Conservation (phyloP, 2,329 filamentous ascomycete species). For the Hymenoscyphus scutula region DNA sequence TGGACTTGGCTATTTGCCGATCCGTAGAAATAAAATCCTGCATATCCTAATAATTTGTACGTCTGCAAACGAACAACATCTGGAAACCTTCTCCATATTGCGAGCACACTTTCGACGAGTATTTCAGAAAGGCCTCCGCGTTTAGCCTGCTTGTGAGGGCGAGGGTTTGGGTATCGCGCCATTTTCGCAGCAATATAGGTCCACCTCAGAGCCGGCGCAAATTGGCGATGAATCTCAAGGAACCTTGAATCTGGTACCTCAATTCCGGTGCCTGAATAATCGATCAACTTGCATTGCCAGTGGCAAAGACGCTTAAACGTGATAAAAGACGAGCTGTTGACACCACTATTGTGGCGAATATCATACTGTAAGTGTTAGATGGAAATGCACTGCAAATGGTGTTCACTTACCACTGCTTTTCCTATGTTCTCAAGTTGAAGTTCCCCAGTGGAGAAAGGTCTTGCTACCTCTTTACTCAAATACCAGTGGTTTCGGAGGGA, state of each 20-base stretch:
- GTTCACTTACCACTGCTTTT: slow-evolving; percentile 1
- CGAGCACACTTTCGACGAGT: slow-evolving; percentile 10
- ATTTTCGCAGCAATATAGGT: slow-evolving; percentile 14
- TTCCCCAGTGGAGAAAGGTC: slow-evolving; percentile 13
- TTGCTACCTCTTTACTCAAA: slow-evolving; percentile 11
- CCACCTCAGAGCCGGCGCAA: slow-evolving; percentile 15
- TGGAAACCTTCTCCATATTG: slow-evolving; percentile 16
- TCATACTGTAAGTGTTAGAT: slow-evolving; percentile 16
- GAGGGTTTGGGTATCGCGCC: background rate
- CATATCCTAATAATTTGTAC: slow-evolving; percentile 14
- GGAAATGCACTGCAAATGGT: background rate
- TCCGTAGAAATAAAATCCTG: slow-evolving; percentile 14
- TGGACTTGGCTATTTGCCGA: slow-evolving; percentile 9
- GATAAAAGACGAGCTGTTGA: slow-evolving; percentile 11
- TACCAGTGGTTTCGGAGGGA: slow-evolving; percentile 14
- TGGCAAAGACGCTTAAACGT: background rate
- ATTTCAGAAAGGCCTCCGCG: slow-evolving; percentile 1
- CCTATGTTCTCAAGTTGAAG: slow-evolving; percentile 14
- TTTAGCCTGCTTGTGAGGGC: background rate
- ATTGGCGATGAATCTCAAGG: slow-evolving; percentile 16
- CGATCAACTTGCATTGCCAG: slow-evolving; percentile 17
- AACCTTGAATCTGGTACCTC: slow-evolving; percentile 8
- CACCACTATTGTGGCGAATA: slow-evolving; percentile 15
- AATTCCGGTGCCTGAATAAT: slow-evolving; percentile 15
- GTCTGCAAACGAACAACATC: slow-evolving; percentile 13